phyloP scores from a whole-genome alignment of 1,139 yeast species.

The Scheffersomyces parashehatae region DNA sequence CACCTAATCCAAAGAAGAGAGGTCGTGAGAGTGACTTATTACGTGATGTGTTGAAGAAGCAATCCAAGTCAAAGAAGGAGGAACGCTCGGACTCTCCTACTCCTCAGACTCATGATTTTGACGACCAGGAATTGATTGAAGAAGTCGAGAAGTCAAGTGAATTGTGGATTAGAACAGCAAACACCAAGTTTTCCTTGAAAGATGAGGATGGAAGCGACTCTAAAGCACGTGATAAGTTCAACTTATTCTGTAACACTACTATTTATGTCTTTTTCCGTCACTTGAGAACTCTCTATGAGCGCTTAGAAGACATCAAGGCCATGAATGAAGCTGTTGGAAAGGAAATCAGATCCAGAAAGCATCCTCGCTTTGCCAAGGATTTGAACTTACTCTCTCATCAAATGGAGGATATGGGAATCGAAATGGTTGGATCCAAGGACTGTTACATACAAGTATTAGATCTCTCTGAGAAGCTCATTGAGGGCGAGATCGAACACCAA shows the following conservation, averaged over 20 bases:
- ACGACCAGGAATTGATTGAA: conserved; percentile 35
- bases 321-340: conserved; percentile 66
- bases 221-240: conserved; percentile 51
- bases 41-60: conserved; percentile 71
- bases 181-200: conserved; percentile 31
- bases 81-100: conserved; percentile 37
- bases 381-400: conserved; percentile 81
- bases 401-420: conserved; percentile 76
- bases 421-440: conserved; percentile 63
- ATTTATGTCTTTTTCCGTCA: conserved; percentile 89
- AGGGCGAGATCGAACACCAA: conserved; percentile 90
- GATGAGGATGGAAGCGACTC: conserved; percentile 21
- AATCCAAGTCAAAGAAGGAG: conserved; percentile 51
- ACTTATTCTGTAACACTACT: conserved; percentile 88
- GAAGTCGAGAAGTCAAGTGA: conserved; percentile 64
- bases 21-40: conserved; percentile 65
- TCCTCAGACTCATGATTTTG: conserved; percentile 31
- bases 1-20: conserved; percentile 43
- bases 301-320: conserved; percentile 74
- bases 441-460: conserved; percentile 77
- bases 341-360: conserved; percentile 65
- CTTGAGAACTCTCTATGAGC: conserved; percentile 75
- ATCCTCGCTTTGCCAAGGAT: conserved; percentile 86
- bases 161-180: conserved; percentile 59
- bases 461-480: conserved; percentile 75